Evolutionary conservation across 495 filamentous ascomycete genomes (phyloP), one percentile per base, ranked within the genome.

Genomic region (Podospora pseudoanserina): DNA sequence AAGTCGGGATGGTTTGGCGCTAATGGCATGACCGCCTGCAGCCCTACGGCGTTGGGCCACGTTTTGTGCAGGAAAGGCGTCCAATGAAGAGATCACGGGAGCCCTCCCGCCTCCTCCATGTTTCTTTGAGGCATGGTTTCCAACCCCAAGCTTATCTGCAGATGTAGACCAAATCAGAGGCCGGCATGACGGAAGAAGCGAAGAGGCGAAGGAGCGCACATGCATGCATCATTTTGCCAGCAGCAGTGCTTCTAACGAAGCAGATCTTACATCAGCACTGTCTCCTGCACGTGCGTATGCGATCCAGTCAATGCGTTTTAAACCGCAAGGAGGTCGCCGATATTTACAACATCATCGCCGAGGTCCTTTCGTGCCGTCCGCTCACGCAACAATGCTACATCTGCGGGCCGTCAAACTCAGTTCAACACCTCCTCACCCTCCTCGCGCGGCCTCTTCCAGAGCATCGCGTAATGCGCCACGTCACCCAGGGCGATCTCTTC

Each of bases 391-490:
- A 23, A 23, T 23, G 23, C 23, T 23, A 23, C 23, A 23, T 23
- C 23, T 23, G 23, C 23, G 23, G 23, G 23, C 23, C 1, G 23
- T 23, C 1, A 23, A 23, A 23, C 23, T 49, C 39, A 49, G 39
- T 16, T 16, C 39, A 49, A 16, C 7, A 49, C 0, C 7, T 11
- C 39, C 39, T 49, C 39, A 16, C 39, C 39, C 15, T 11, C 39
- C 39, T 49, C 39, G 9, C 39, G 7, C 39, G 39, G 39, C 39
- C 39, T 49, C 39, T 30, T 56, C 73, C 73, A 75, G 5, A 73
- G 9, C 74, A 75, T 75, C 6, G 64, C 18, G 44, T 65, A 65
- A 34, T 74, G 65, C 6, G 23, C 18, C 1, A 63, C 49, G 0
- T 23, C 53, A 0, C 32, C 19, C 26, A 71, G 5, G 16, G 34